phyloP scores from a whole-genome alignment of 106 monocot species.

The Dendrobium officinale region DNA sequence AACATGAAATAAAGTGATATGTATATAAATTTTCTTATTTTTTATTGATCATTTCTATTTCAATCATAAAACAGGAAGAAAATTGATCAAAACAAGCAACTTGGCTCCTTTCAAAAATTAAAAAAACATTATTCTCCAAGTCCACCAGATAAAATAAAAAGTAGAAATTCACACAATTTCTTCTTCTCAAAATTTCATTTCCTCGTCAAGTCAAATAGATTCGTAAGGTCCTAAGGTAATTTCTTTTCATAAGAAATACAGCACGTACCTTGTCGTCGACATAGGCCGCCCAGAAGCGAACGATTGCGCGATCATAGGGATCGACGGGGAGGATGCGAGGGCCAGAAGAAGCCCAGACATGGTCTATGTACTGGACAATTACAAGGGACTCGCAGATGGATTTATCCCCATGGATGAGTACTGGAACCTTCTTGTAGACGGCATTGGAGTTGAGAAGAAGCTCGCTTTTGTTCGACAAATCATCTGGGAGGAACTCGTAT shows the following conservation, averaged over 20 bases:
- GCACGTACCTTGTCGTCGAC: conserved; percentile 20
- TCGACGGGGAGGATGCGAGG: conserved; percentile 6
- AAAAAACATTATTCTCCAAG: too few species aligned
- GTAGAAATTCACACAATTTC: too few species aligned
- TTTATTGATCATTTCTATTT: too few species aligned
- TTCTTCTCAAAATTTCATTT: too few species aligned
- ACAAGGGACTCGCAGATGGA: conserved; percentile 22
- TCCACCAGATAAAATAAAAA: too few species aligned
- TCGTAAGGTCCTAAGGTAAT: too few species aligned
- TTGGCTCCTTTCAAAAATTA: too few species aligned
- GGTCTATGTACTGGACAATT: conserved; percentile 25
- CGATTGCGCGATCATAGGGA: conserved; percentile 19
- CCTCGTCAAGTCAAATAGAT: too few species aligned
- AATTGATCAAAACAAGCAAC: too few species aligned
- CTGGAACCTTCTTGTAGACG: conserved; percentile 28
- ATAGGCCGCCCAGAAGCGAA: conserved; percentile 29
- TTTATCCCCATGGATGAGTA: conserved; percentile 23
- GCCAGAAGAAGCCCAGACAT: conserved; percentile 9
- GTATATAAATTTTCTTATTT: too few species aligned
- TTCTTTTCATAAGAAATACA: background rate
- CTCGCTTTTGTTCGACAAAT: conserved; percentile 13
- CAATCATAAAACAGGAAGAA: too few species aligned
- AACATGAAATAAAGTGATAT: too few species aligned
- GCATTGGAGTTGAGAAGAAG: conserved; percentile 26
- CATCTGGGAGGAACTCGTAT: conserved; percentile 23